Base-by-base conservation (phyloP, 768 basidiomycete species). In the Clavulina sp. region DNA sequence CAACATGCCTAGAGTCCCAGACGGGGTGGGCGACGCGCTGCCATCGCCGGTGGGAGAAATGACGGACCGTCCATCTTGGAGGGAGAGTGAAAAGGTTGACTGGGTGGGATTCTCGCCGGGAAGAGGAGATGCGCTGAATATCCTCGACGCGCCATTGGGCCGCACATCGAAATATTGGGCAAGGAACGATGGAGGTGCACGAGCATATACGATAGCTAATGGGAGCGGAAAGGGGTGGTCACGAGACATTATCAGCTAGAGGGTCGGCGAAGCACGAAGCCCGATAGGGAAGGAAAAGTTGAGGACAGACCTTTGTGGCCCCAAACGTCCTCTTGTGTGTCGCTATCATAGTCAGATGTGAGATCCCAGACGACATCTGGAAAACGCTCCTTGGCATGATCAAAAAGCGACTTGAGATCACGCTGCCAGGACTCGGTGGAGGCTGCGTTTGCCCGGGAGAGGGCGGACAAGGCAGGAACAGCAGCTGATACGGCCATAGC, bases 321-420 rank as follows among this genome's bases (percentile, higher is more conserved):
- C 81, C 84, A 95, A 26, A 95, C 78, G 47, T 73, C 70, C 16
- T 75, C 78, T 28, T 4, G 33, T 52, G 73, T 73, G 48, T 66
- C 60, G 50, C 65, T 69, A 54, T 72, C 71, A 48, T 73, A 73
- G 30, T 75, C 76, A 34, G 60, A 67, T 0, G 62, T 63, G 19
- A 81, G 70, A 63, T 80, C 78, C 92, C 93, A 97, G n/a, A 87
- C 78, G 48, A 97, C 89, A 67, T 97, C 93, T n/a, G 85, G 83
- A 61, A 91, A 97, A 52, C 87, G 73, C 55, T 92, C 85, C 65
- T 84, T 84, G n/a, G 89, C 82, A 50, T 79, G 71, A 57, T 73
- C 72, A 64, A 88, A 92, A 36, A 96, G 74, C 4, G 70, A 60
- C 52, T 77, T 73, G 3, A 96, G 73, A 67, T 96, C 81, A n/a